Base-by-base conservation (phyloP, 768 basidiomycete genomes). In the Amyloporia xantha region DNA sequence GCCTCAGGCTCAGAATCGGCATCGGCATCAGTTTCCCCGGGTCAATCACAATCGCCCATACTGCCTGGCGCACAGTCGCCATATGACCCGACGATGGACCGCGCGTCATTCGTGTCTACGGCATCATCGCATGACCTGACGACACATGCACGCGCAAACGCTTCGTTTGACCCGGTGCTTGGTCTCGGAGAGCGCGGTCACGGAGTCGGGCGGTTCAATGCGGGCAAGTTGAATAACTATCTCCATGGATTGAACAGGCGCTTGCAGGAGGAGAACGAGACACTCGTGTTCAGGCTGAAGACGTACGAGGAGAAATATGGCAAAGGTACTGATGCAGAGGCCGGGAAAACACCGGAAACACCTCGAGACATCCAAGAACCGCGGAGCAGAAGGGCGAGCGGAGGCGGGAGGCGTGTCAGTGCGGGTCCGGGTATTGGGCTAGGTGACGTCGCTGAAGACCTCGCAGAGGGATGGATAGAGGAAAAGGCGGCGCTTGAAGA, bases 51-150 rank as follows among this genome's bases (percentile, higher is more conserved):
- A 12, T 28, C 26, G 24, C 42, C 23, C 4, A 26, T 28, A 12
- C 21, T 27, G 26, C 12, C 17, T 9, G 66, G 58, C 2, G 59
- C 64, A 2, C 54, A 61, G 27, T 57, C 54, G 3, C 73, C 72
- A 5, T 76, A 75, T 47, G 81, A 82, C 50, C 68, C 72, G 12
- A 69, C 66, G 3, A 66, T 65, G 9, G 84, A 83, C 51, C 71
- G 77, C 35, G 78, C 73, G 0, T 91, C 90, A 1, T 81, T 86
- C 63, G 71, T 88, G 41, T 91, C 90, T 3, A 90, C 86, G 1
- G 79, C 86, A 1, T 91, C 90, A 1, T 92, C 91, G 21, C 87
- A 93, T 54, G 91, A 95, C 61, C 71, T 95, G 36, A 90, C 88
- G 1, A 81, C 83, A 4, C 82, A 89, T 60, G 66, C 71, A 46